These are phyloP conservation scores for Ananas comosus DNA, from an alignment of 176 grass and related monocot species.

Conservation along the genomic window DNA sequence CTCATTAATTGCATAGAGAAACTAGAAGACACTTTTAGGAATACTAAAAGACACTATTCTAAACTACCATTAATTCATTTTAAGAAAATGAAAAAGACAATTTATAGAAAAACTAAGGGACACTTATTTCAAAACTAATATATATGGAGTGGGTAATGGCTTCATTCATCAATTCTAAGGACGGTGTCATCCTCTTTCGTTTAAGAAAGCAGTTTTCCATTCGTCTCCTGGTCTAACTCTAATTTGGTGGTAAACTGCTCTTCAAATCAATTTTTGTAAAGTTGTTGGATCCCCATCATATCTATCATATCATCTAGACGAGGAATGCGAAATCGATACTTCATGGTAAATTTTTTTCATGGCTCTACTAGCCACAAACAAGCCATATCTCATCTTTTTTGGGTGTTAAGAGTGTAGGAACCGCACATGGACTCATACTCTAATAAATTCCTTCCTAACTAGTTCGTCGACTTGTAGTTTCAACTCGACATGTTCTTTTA, in stretches of 20 bases:
- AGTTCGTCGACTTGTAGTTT: not conserved
- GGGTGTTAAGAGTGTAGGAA: not conserved
- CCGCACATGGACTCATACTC: constrained; percentile 6
- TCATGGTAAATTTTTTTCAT: constrained; percentile 10
- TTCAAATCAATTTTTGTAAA: constrained; percentile 9
- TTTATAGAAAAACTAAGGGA: too few species aligned
- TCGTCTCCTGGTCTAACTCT: not conserved
- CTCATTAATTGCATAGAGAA: too few species aligned
- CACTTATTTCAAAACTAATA: too few species aligned
- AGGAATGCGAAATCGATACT: constrained; percentile 4
- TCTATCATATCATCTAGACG: constrained; percentile 2
- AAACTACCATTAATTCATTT: too few species aligned
- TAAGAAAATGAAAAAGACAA: too few species aligned
- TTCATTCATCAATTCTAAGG: too few species aligned
- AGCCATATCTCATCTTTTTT: constrained; percentile 5
- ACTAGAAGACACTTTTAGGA: too few species aligned
- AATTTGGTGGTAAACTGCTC: constrained; percentile 10
- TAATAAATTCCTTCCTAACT: not conserved
- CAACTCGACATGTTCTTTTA: not conserved
- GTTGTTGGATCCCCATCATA: not conserved
- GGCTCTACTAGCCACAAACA: not conserved
- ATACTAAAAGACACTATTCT: too few species aligned
- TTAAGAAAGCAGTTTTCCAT: constrained; percentile 17
- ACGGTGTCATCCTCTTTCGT: not conserved
- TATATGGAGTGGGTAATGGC: too few species aligned